Base-by-base conservation (phyloP, 495 filamentous ascomycete genomes). In the Neurospora intermedia region DNA sequence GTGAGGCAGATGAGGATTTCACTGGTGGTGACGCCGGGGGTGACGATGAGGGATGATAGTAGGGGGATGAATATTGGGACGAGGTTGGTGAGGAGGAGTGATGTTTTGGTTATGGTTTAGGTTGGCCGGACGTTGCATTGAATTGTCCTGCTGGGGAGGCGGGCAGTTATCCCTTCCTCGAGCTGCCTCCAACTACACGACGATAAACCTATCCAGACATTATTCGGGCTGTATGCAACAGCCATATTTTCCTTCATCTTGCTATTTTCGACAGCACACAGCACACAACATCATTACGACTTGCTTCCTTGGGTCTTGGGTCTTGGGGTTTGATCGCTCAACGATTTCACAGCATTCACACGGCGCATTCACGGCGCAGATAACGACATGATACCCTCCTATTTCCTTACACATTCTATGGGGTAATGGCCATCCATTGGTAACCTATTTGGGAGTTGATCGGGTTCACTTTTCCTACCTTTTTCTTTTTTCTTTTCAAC, bases 1-100 rank as follows among this genome's bases (percentile, higher is more conserved):
- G 5, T 31, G 75, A 8, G 38, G 74, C 81, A 80, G 48, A 42
- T 62, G 42, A 76, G 81, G 20, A 66, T 82, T 6, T 77, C 74
- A 72, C 71, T 80, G 0, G 78, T 80, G 46, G 75, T 82, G 31
- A 81, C 81, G 7, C 81, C 81, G 9, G 75, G 77, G 4, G 73
- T 81, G 15, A 79, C 76, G 1, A 73, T 80, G 73, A 73, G 80
- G 6, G 74, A 80, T 45, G 78, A 81, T 41, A 4, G 2, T 0
- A 40, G 70, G 13, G 73, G 74, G 7, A 73, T 76, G 4, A 74
- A 69, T 23, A 75, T 79, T 13, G 66, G 46, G 40, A 72, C 75
- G 0, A 79, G 77, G 69, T 72, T 71, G 18, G n/a, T 82, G 2
- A 72, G 73, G 69, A 70, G 76, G 43, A 7, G 15, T 0, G 54